A percentile compares a stretch with the other conserved stretches of the same genome.
Conservation (phyloP, 2,329 filamentous ascomycete species). For the Penicillium nordicum region DNA sequence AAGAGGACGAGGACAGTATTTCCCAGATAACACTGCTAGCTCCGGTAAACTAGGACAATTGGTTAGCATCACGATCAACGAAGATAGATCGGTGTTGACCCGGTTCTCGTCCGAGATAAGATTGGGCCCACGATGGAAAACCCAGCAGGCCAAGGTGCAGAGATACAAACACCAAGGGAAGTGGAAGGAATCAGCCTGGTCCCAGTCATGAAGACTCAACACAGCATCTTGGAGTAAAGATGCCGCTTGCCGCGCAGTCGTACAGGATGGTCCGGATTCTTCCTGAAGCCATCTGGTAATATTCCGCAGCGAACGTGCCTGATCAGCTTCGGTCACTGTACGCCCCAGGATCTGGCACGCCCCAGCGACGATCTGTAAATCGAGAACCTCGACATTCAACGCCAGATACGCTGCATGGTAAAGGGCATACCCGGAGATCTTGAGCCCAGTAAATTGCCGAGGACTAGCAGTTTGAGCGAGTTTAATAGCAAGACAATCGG, state of each 20-base stretch:
- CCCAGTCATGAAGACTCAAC: slow-evolving; percentile 49
- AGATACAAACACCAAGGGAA: slow-evolving; percentile 62
- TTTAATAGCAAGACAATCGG: slow-evolving; percentile 45
- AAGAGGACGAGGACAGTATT: slow-evolving; percentile 51
- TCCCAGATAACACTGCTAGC: slow-evolving; percentile 39
- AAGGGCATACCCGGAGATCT: slow-evolving; percentile 52
- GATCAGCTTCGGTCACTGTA: slow-evolving; percentile 49
- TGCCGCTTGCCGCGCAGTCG: slow-evolving; percentile 51
- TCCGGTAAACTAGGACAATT: slow-evolving; percentile 36
- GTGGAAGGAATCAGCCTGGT: slow-evolving; percentile 56
- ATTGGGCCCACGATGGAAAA: slow-evolving; percentile 53
- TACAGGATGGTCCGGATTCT: slow-evolving; percentile 8
- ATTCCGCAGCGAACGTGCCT: slow-evolving; percentile 45
- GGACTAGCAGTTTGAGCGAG: slow-evolving; percentile 31
- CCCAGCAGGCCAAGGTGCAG: slow-evolving; percentile 57
- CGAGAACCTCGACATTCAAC: slow-evolving; percentile 57
- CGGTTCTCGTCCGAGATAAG: slow-evolving; percentile 38
- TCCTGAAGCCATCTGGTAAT: slow-evolving; percentile 23
- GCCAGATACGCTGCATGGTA: slow-evolving; percentile 59
- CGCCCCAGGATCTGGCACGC: slow-evolving; percentile 58
- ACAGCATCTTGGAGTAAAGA: slow-evolving; percentile 51
- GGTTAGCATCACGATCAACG: slow-evolving; percentile 35
- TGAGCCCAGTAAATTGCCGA: slow-evolving; percentile 47
- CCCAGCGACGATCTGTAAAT: slow-evolving; percentile 61
- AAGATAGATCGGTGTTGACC: slow-evolving; percentile 33